These are phyloP conservation scores for Colletotrichum sp. DNA, from an alignment of 2,329 filamentous ascomycete genomes.

Conservation along the genomic window DNA sequence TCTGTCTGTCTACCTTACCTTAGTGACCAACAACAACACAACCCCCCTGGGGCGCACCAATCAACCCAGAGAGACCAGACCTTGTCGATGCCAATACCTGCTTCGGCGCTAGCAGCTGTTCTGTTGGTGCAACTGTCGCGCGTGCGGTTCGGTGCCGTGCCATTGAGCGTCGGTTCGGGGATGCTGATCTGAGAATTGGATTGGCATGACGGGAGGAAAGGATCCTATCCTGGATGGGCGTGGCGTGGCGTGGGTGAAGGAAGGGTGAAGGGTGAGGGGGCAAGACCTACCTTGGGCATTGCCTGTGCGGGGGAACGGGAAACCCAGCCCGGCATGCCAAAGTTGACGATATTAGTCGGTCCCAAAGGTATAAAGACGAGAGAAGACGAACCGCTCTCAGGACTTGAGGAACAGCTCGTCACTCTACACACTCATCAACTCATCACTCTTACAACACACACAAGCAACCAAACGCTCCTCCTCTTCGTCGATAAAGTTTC, in stretches of 20 bases:
- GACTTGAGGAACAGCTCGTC: background rate
- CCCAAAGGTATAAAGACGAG: background rate
- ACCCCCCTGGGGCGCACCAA: background rate
- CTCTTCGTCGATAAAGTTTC: background rate
- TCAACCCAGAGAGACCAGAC: background rate
- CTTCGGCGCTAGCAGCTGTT: background rate
- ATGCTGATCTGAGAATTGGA: conserved; percentile 7
- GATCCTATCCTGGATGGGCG: background rate
- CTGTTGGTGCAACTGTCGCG: background rate
- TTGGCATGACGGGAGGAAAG: background rate
- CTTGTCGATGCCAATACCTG: background rate
- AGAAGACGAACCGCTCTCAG: background rate
- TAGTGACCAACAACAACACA: background rate
- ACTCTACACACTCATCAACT: background rate
- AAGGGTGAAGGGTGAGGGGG: background rate
- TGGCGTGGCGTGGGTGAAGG: background rate
- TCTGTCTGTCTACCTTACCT: background rate
- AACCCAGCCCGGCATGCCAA: background rate
- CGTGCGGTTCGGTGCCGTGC: background rate
- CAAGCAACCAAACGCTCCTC: background rate
- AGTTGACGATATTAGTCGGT: background rate
- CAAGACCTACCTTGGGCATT: background rate
- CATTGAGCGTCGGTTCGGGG: background rate
- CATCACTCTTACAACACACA: background rate
- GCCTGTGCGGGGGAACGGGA: conserved; percentile 13